Base-by-base conservation (phyloP, 2,329 filamentous ascomycete species). In the Sarocladium oryzae region DNA sequence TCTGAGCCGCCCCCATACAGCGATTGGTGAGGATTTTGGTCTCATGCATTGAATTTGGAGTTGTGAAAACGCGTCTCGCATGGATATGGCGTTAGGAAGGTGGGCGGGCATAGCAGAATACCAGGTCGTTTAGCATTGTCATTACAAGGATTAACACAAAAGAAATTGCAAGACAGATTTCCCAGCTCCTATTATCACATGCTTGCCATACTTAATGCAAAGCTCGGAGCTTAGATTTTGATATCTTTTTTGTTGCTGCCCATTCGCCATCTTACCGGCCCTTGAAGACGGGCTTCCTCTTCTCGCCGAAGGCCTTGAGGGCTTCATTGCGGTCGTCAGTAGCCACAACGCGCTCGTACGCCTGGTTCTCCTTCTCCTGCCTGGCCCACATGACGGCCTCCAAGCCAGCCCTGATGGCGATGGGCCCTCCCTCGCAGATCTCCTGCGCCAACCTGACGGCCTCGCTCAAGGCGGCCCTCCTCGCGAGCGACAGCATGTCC, bases 241-340 rank as follows among this genome's bases (percentile, higher is more conserved):
- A n/a, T n/a, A n/a, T n/a, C n/a, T n/a, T n/a, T n/a, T n/a, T n/a
- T n/a, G n/a, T n/a, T n/a, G n/a, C n/a, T n/a, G n/a, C n/a, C n/a
- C n/a, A n/a, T n/a, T n/a, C n/a, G n/a, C n/a, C 21, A 28, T 7
- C 23, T 28, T 64, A 81, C 60, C 73, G 67, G 1, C 79, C 77
- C 63, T 73, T 78, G 59, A 83, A 82, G 3, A 77, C 69, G 15
- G 80, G 77, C 65, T 75, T 80, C 58, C 80, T 72, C 75, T 81
- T 82, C 64, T 82, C 79, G 53, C 68, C 70, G 71, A 99, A 99
- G 0, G 93, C 93, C 66, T 72, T 79, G 56, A 99, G 73, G 32
- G 93, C 93, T 76, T 97, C 93, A 60, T 89, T 75, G 54, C 91
- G 78, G 72, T 99, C 93, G 64, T 91, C 85, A 0, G 89, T 96